phyloP scores from a whole-genome alignment of 73 alveolate genomes.

The Paramecium primaurelia region DNA sequence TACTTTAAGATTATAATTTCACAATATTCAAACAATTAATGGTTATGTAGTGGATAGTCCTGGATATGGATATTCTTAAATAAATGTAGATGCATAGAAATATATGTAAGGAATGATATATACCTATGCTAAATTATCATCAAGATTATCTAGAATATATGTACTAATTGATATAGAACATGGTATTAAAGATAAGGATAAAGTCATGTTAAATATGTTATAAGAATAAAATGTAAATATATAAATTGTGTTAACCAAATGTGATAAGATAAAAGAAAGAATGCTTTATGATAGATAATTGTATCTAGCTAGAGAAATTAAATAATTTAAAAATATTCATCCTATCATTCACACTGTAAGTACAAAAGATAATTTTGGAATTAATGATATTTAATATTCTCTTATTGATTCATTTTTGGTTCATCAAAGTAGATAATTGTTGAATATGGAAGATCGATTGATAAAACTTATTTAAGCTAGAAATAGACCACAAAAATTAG shows the following conservation, averaged over 20 bases:
- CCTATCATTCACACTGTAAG: not conserved
- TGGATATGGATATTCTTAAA: constrained; percentile 24
- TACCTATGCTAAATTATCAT: not conserved
- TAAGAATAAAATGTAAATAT: not conserved
- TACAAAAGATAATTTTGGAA: not conserved
- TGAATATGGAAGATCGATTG: not conserved
- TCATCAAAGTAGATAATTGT: not conserved
- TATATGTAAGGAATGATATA: constrained; percentile 25
- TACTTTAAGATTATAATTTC: not conserved
- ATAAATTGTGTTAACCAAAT: constrained; percentile 18
- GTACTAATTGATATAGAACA: not conserved
- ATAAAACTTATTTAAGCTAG: not conserved
- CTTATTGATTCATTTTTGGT: not conserved
- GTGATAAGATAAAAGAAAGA: not conserved
- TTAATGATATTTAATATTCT: not conserved
- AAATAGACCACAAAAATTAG: constrained; percentile 12
- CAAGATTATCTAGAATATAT: constrained; percentile 27
- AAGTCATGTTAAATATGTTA: not conserved
- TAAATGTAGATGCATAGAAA: constrained; percentile 10
- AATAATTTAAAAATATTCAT: constrained; percentile 18
- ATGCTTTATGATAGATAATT: constrained; percentile 18
- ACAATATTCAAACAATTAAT: not conserved
- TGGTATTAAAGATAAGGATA: constrained; percentile 28
- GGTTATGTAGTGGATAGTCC: constrained; percentile 36
- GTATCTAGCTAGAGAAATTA: not conserved